Base-by-base conservation (phyloP, 257 asterid genomes). In the Nicotiana sylvestris region DNA sequence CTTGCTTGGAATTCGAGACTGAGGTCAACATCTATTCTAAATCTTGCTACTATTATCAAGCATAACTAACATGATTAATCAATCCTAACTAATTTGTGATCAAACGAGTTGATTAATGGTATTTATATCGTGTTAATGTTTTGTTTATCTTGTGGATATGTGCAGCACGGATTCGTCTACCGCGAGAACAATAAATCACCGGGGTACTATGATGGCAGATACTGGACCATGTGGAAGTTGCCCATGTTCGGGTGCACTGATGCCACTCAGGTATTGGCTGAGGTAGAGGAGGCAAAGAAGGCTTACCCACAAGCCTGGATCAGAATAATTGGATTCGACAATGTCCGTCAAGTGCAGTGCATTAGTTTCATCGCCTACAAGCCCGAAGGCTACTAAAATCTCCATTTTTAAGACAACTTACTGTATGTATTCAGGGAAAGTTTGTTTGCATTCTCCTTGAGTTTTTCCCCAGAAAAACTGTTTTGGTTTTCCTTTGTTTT, bases 151-250 rank as follows among this genome's bases (percentile, higher is more conserved):
- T 58, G 27, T 18, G 65, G 11, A 37, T n/a, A 1, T 30, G 25
- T 51, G 76, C 9, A 90, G 89, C 37, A 81, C 5, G 88, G 88
- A 12, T 85, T 85, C 21, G 85, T 76, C 58, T 83, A 81, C 87
- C 89, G 90, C 76, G 88, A 88, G 65, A 0, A 88, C 84, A 25
- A 67, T 64, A 11, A 3, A 17, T 83, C 88, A 0, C 91, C 88
- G 1, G 89, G 90, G 2, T 87, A 87, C 89, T 90, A 90, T 9
- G 91, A 87, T 10, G 90, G 92, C 0, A 72, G 90, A 0, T 89
- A 90, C 87, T 88, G 91, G 92, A 84, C 86, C 27, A 89, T 90
- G 91, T 90, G 92, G 93, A 90, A 90, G 89, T 43, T 87, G 70
- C 91, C 92, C 60, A 91, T 91, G 91, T 91, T 84, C 27, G 90